Conservation (phyloP, 2,329 filamentous ascomycete species). For the Pyrenophora tritici-repentis region DNA sequence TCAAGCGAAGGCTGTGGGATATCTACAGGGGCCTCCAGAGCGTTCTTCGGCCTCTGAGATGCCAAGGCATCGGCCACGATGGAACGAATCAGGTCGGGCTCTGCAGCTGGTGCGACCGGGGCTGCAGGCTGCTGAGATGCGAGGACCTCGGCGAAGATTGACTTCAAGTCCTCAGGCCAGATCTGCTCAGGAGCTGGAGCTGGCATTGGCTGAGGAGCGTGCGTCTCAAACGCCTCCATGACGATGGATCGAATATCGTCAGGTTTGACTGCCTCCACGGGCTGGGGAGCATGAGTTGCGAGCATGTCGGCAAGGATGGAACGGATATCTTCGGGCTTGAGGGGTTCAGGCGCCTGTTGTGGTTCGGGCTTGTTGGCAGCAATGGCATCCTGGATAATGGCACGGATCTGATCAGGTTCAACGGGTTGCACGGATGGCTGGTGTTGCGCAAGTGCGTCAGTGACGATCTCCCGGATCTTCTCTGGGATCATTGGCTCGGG, state of each 20-base stretch:
- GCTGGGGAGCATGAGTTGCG: conserved; percentile 22
- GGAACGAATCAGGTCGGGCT: conserved; percentile 42
- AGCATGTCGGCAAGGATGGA: conserved; percentile 33
- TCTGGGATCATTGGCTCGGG: conserved; percentile 59
- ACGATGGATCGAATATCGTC: conserved; percentile 36
- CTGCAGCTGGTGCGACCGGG: conserved; percentile 23
- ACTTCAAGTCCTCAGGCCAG: conserved; percentile 56
- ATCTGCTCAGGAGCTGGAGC: conserved; percentile 37
- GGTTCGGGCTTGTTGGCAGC: conserved; percentile 46
- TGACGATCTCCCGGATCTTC: conserved; percentile 65
- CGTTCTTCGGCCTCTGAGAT: conserved; percentile 34
- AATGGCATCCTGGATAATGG: conserved; percentile 67
- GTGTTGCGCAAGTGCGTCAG: conserved; percentile 66
- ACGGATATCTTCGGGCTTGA: conserved; percentile 38
- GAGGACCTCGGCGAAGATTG: conserved; percentile 45
- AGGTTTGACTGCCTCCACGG: conserved; percentile 22
- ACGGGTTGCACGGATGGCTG: conserved; percentile 33
- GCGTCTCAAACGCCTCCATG: conserved; percentile 37
- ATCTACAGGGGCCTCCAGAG: conserved; percentile 39
- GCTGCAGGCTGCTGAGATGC: conserved; percentile 28
- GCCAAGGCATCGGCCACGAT: conserved; percentile 44
- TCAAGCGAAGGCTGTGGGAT: conserved; percentile 45
- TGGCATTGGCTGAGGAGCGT: conserved; percentile 33
- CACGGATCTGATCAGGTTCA: conserved; percentile 69
- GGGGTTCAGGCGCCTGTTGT: conserved; percentile 22